phyloP scores from a whole-genome alignment of 805 yeast genomes.

The Torulaspora gathmanii region DNA sequence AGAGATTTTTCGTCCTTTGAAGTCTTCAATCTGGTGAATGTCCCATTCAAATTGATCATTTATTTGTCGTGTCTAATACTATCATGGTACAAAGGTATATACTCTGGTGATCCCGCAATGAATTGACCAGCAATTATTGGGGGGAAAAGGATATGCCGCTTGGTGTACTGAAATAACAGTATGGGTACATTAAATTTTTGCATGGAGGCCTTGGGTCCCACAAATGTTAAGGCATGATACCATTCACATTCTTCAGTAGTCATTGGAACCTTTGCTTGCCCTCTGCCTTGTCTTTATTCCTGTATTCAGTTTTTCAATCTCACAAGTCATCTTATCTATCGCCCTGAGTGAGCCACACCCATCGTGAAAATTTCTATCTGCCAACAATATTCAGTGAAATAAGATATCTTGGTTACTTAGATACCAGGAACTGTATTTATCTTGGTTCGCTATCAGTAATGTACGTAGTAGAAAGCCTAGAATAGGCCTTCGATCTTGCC shows the following conservation, averaged over 20 bases:
- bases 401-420: neutral
- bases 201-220: neutral
- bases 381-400: neutral
- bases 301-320: neutral
- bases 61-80: slow-evolving; percentile 9
- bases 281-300: neutral
- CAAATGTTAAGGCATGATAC: slow-evolving; percentile 1
- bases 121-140: slow-evolving; percentile 25
- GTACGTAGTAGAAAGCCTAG: slow-evolving; percentile 32
- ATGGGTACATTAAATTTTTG: neutral
- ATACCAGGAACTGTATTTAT: neutral
- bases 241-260: slow-evolving; percentile 10
- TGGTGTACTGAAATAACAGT: neutral
- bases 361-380: neutral
- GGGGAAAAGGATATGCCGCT: slow-evolving; percentile 24
- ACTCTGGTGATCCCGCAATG: slow-evolving; percentile 23
- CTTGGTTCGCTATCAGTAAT: neutral
- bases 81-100: slow-evolving; percentile 30
- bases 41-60: neutral
- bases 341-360: too few species aligned
- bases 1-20: neutral
- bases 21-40: neutral
- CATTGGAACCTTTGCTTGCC: slow-evolving; percentile 2
- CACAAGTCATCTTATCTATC: neutral
- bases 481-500: slow-evolving; percentile 95